phyloP scores from a whole-genome alignment of 176 grass and related monocot genomes.

The Musa acuminata region DNA sequence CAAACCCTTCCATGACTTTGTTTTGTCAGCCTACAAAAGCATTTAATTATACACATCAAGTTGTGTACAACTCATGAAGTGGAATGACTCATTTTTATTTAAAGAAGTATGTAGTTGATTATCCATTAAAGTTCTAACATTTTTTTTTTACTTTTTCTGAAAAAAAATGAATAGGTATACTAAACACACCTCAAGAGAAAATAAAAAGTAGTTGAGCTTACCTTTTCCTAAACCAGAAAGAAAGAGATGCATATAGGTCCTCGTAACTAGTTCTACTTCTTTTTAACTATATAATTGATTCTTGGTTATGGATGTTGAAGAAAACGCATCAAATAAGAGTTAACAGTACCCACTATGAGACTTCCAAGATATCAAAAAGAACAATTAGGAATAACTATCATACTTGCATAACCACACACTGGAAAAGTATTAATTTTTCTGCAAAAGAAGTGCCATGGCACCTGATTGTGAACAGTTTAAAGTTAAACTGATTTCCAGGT shows the following conservation, averaged over 20 bases:
- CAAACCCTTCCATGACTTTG: no score
- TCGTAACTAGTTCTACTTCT: not conserved
- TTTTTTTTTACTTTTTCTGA: no score
- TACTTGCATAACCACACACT: no score
- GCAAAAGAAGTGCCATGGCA: no score
- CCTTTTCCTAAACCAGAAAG: not conserved
- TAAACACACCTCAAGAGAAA: not conserved
- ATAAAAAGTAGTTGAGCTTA: not conserved
- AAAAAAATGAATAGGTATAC: no score
- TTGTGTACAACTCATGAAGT: not conserved
- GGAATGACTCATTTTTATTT: not conserved
- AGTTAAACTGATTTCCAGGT: not conserved
- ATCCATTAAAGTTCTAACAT: no score
- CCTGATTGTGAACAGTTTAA: no score
- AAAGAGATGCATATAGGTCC: not conserved
- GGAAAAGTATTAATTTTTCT: no score
- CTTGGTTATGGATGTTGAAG: not conserved
- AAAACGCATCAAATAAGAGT: no score
- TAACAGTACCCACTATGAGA: no score
- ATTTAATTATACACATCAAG: constrained; percentile 6
- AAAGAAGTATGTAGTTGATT: not conserved
- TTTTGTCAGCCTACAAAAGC: constrained; percentile 49
- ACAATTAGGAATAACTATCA: no score
- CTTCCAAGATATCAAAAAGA: no score
- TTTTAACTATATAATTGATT: not conserved